Evolutionary conservation across 1,284 basidiomycete genomes (phyloP).

Genomic region (Porogramme epimiltina): DNA sequence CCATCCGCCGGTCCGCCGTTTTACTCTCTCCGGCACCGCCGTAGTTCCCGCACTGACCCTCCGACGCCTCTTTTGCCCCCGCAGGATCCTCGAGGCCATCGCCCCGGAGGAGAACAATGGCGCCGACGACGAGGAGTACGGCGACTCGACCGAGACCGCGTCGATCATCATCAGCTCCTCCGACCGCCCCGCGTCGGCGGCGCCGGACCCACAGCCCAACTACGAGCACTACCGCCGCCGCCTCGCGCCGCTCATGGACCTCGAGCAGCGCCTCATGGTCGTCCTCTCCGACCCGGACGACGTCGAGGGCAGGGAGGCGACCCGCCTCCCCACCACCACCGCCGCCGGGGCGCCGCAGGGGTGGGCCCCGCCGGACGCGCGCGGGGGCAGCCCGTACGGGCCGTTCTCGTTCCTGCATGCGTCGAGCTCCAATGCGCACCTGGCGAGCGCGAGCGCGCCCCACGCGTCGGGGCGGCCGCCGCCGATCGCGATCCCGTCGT

Average conservation of each 20-base stretch:
- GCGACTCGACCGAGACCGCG: constrained; percentile 46
- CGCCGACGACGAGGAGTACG: constrained; percentile 54
- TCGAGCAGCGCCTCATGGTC: constrained; percentile 67
- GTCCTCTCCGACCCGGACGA: constrained; percentile 60
- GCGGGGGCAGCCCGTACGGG: background rate
- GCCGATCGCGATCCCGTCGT: constrained; percentile 9
- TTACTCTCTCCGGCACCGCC: background rate
- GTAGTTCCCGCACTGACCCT: background rate
- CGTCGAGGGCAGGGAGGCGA: constrained; percentile 57
- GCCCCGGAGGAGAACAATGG: constrained; percentile 54
- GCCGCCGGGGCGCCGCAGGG: too few relatives aligned
- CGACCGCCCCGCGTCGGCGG: constrained; percentile 27
- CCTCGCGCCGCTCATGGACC: constrained; percentile 63
- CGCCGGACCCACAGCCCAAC: constrained; percentile 48
- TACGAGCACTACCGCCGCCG: constrained; percentile 61
- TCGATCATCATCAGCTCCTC: constrained; percentile 47
- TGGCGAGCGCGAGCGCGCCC: background rate
- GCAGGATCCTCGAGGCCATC: constrained; percentile 77
- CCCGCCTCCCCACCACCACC: constrained; percentile 29
- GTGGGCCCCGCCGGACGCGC: too few relatives aligned
- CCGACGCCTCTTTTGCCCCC: background rate
- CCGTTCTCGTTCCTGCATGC: constrained; percentile 3
- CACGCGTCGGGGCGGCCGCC: constrained; percentile 5
- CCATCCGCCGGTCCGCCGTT: constrained; percentile 59
- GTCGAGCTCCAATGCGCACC: constrained; percentile 6